Evolutionary conservation across 2,329 filamentous ascomycete species (phyloP).

Genomic region (Helicocarpus griseus): DNA sequence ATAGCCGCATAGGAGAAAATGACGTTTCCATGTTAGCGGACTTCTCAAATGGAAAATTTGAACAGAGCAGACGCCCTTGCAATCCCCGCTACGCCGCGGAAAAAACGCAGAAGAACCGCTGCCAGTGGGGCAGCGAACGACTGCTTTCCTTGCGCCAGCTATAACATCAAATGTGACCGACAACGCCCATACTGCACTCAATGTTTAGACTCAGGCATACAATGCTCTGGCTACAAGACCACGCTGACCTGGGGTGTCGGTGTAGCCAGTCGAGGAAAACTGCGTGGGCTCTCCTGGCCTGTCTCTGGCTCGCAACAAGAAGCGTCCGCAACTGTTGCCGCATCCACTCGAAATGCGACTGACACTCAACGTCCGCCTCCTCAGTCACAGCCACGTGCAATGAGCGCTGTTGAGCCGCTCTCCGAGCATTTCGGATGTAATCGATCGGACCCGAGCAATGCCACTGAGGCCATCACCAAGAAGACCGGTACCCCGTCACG

Average conservation of each 20-base stretch:
- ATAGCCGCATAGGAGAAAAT: too few relatives aligned
- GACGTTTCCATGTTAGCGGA: too few relatives aligned
- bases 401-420: background rate
- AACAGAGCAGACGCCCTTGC: background rate
- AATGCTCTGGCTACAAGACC: slow-evolving; percentile 94
- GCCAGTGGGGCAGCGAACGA: slow-evolving; percentile 85
- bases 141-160: slow-evolving; percentile 86
- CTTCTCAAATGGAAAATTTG: background rate
- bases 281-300: slow-evolving; percentile 73
- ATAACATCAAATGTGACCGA: slow-evolving; percentile 77
- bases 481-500: too few relatives aligned
- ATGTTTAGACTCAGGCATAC: slow-evolving; percentile 82
- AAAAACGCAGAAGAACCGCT: slow-evolving; percentile 79
- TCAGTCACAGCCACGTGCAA: background rate
- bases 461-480: too few relatives aligned
- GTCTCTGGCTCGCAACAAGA: slow-evolving; percentile 41
- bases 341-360: background rate
- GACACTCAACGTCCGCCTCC: background rate
- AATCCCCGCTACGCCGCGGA: slow-evolving; percentile 30
- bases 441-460: background rate
- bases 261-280: slow-evolving; percentile 88
- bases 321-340: slow-evolving; percentile 20
- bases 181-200: slow-evolving; percentile 89
- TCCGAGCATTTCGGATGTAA: background rate
- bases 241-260: slow-evolving; percentile 94